phyloP scores from a whole-genome alignment of 768 basidiomycete genomes.

The Tephrocybe sp. region DNA sequence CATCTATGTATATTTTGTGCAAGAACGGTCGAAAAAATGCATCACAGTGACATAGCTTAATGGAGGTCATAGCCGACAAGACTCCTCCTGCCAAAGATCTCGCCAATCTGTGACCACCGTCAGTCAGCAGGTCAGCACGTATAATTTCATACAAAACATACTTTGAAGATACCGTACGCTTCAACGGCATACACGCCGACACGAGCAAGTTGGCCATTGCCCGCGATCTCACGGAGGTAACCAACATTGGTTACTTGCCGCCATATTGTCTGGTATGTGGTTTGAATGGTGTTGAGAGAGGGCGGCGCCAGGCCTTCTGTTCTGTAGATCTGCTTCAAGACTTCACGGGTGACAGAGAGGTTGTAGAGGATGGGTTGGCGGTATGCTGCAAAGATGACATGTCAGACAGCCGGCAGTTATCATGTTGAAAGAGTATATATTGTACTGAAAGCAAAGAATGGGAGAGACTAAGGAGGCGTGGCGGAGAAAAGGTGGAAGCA shows the following conservation, averaged over 20 bases:
- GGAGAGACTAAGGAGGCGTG: conserved; percentile 16
- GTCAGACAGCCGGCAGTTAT: neutral
- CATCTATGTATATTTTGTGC: conserved; percentile 11
- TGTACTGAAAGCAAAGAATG: neutral
- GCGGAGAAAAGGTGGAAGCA: conserved; percentile 5
- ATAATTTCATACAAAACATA: conserved; percentile 20
- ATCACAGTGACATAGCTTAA: conserved; percentile 25
- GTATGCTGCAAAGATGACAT: conserved; percentile 53
- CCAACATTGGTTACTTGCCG: conserved; percentile 52
- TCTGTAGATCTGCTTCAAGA: conserved; percentile 73
- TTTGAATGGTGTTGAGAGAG: conserved; percentile 48
- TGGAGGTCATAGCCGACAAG: conserved; percentile 77
- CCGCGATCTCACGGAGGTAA: conserved; percentile 61
- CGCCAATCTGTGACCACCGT: conserved; percentile 63
- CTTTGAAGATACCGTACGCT: conserved; percentile 90
- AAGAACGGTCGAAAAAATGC: conserved; percentile 3
- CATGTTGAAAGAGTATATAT: neutral
- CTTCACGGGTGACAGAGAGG: conserved; percentile 70
- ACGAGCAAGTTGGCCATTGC: conserved; percentile 65
- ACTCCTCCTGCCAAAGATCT: conserved; percentile 81
- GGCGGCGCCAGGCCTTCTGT: conserved; percentile 76
- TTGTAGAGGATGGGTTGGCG: conserved; percentile 80
- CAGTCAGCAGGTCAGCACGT: neutral
- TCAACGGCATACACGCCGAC: conserved; percentile 79
- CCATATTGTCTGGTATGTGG: conserved; percentile 68